Conservation (phyloP, 2,329 filamentous ascomycete genomes). For the Penicillium digitatum region DNA sequence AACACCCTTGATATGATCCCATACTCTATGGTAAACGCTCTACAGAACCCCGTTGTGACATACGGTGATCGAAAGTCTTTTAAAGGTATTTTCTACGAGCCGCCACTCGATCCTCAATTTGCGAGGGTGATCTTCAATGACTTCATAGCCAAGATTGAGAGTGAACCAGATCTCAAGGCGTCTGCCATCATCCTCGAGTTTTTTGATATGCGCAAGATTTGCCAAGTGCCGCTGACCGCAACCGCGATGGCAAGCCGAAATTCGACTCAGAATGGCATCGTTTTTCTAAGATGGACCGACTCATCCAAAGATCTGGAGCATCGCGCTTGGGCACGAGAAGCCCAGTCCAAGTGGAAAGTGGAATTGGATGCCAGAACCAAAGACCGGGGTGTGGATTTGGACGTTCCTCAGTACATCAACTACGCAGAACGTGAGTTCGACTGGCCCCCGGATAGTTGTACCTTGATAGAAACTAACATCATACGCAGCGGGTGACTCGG, state of each 20-base stretch:
- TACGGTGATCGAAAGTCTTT: conserved; percentile 43
- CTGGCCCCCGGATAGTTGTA: no score
- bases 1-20: conserved; percentile 42
- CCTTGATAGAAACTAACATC: conserved; percentile 6
- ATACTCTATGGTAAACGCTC: conserved; percentile 42
- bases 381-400: neutral
- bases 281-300: conserved; percentile 43
- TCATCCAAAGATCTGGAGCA: conserved; percentile 36
- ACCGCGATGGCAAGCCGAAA: conserved; percentile 49
- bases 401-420: conserved; percentile 37
- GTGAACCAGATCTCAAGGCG: conserved; percentile 29
- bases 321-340: conserved; percentile 39
- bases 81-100: conserved; percentile 46
- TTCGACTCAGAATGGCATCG: conserved; percentile 44
- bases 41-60: conserved; percentile 37
- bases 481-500: conserved; percentile 29
- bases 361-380: conserved; percentile 18
- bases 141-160: conserved; percentile 27
- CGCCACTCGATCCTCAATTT: conserved; percentile 40
- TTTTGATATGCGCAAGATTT: conserved; percentile 41
- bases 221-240: conserved; percentile 32
- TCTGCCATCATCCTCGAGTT: conserved; percentile 43
- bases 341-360: conserved; percentile 27
- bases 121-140: conserved; percentile 31
- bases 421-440: conserved; percentile 32